A percentile compares a stretch with the other conserved stretches of the same genome.
Conservation (phyloP, 2,329 filamentous ascomycete genomes). For the Colletotrichum abscissum region DNA sequence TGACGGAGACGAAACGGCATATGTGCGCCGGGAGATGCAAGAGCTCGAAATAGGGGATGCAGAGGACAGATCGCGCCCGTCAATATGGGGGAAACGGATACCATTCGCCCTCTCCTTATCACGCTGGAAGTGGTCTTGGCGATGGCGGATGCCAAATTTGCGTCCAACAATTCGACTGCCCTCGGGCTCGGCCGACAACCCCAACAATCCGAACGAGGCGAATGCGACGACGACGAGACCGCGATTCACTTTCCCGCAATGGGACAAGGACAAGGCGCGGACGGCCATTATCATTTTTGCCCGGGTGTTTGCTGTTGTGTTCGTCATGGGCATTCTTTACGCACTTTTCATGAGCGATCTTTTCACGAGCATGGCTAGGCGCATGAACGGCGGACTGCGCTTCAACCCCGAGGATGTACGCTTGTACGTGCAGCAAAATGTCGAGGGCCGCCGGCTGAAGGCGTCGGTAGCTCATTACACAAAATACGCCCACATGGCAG, state of each 20-base stretch:
- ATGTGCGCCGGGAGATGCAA: constrained; percentile 84
- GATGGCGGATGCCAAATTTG: constrained; percentile 60
- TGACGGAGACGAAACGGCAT: constrained; percentile 66
- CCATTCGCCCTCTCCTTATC: constrained; percentile 63
- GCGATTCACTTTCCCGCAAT: constrained; percentile 20
- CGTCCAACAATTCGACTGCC: constrained; percentile 62
- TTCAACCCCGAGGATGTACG: constrained; percentile 89
- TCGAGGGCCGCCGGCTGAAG: constrained; percentile 77
- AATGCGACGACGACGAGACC: constrained; percentile 41
- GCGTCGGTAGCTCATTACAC: constrained; percentile 83
- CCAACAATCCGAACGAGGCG: constrained; percentile 35
- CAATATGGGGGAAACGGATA: constrained; percentile 67
- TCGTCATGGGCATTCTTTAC: constrained; percentile 84
- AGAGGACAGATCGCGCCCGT: constrained; percentile 52
- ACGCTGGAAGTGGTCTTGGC: constrained; percentile 67
- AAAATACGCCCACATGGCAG: constrained; percentile 88
- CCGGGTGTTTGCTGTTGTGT: constrained; percentile 77
- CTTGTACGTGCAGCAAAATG: constrained; percentile 76
- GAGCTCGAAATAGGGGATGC: constrained; percentile 89
- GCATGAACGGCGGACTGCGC: constrained; percentile 72
- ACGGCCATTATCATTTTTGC: constrained; percentile 72
- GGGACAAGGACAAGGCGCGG: constrained; percentile 34
- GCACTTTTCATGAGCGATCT: constrained; percentile 87
- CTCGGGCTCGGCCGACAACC: constrained; percentile 46
- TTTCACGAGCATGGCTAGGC: constrained; percentile 73